Evolutionary conservation across 2,329 filamentous ascomycete genomes (phyloP).

Genomic region (Ascochyta clinopodiicola): DNA sequence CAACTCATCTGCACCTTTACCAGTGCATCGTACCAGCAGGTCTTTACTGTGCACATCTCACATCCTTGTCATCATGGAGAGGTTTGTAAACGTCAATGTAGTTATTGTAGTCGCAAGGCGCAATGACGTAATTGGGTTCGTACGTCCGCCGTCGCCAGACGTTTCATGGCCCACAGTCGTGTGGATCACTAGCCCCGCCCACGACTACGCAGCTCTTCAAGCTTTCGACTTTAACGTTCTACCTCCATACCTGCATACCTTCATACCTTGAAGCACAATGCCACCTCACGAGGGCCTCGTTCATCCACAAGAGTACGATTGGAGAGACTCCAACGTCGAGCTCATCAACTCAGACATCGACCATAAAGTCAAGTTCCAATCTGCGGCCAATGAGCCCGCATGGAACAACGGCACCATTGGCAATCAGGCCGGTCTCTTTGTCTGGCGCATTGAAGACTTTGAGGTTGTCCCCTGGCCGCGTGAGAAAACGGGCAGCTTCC

Average conservation of each 20-base stretch:
- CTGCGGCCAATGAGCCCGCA: slow-evolving; percentile 68
- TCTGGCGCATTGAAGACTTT: slow-evolving; percentile 74
- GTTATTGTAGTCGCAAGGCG: not conserved
- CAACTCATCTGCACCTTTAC: no score
- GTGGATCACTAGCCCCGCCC: not conserved
- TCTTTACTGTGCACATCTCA: not conserved
- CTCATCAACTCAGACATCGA: slow-evolving; percentile 69
- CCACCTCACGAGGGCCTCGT: slow-evolving; percentile 67
- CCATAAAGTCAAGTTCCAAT: slow-evolving; percentile 72
- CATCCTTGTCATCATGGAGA: not conserved
- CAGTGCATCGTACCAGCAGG: no score
- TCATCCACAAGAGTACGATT: slow-evolving; percentile 69
- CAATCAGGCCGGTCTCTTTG: slow-evolving; percentile 59
- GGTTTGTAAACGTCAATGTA: not conserved
- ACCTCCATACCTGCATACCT: not conserved
- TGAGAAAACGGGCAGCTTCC: slow-evolving; percentile 65
- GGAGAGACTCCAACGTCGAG: slow-evolving; percentile 72
- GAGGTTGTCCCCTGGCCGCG: slow-evolving; percentile 67
- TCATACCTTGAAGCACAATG: slow-evolving; percentile 53
- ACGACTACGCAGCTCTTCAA: not conserved
- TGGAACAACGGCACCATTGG: slow-evolving; percentile 68
- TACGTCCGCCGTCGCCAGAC: not conserved
- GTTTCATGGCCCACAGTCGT: slow-evolving; percentile 6
- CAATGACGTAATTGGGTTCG: slow-evolving; percentile 7
- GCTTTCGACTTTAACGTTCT: not conserved